Conservation (phyloP, 192 early-diverging fungal genomes). For the Chytriomyces confervae region DNA sequence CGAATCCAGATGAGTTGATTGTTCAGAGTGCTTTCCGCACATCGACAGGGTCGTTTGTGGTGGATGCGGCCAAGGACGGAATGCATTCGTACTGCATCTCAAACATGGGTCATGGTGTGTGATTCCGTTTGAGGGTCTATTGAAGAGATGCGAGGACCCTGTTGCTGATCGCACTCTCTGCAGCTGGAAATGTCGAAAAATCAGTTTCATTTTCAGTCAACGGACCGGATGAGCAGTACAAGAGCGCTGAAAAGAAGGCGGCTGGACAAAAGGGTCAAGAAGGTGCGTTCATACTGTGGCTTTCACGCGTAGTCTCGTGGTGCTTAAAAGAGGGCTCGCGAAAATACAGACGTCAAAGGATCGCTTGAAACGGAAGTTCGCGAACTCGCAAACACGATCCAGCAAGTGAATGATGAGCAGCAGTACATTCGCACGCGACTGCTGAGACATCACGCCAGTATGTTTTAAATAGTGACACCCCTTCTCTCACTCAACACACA, state of each 20-base stretch:
- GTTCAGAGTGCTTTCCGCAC: slow-evolving; percentile 11
- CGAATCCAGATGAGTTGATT: slow-evolving; percentile 23
- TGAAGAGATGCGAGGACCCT: too few relatives aligned
- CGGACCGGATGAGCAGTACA: slow-evolving; percentile 21
- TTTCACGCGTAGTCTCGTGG: background rate
- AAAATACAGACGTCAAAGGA: background rate
- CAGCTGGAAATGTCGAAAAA: slow-evolving; percentile 11
- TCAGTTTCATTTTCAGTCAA: slow-evolving; percentile 16
- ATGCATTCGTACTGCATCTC: slow-evolving; percentile 22
- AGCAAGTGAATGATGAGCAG: slow-evolving; percentile 29
- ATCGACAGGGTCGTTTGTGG: slow-evolving; percentile 6
- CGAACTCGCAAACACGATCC: slow-evolving; percentile 23
- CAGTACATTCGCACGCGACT: slow-evolving; percentile 16
- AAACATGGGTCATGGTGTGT: slow-evolving; percentile 1
- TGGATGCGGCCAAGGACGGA: slow-evolving; percentile 23
- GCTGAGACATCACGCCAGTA: slow-evolving; percentile 20
- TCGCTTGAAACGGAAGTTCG: slow-evolving; percentile 1
- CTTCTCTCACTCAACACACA: background rate
- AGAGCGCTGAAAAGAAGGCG: slow-evolving; percentile 4
- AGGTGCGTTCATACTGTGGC: background rate
- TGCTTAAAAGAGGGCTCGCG: background rate
- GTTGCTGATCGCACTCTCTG: too few relatives aligned
- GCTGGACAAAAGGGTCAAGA: background rate
- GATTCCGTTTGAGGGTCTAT: too few relatives aligned
- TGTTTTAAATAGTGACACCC: background rate